Evolutionary conservation across 2,329 filamentous ascomycete genomes (phyloP).

Genomic region (Arthrobotrys pseudoclavata): DNA sequence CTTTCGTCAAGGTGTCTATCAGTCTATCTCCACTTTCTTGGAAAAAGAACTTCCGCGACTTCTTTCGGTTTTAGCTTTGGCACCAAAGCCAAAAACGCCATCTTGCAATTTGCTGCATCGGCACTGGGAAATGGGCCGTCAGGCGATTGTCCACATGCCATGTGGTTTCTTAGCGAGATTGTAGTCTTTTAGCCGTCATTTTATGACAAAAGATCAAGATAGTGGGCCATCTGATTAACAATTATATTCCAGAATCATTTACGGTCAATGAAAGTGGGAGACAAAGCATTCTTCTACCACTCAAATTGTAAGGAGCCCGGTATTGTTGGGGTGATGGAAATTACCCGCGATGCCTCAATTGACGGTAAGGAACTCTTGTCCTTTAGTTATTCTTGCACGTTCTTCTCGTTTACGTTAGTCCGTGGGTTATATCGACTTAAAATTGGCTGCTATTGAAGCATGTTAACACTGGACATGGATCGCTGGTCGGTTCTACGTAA

Average conservation of each 20-base stretch:
- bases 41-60: conserved; percentile 3
- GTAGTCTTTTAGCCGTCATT: conserved; percentile 59
- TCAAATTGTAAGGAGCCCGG: conserved; percentile 76
- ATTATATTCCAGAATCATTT: conserved; percentile 76
- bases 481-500: conserved; percentile 16
- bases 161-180: conserved; percentile 58
- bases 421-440: conserved; percentile 29
- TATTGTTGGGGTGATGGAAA: conserved; percentile 88
- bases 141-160: conserved; percentile 44
- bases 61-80: conserved; percentile 32
- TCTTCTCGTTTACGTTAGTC: conserved; percentile 33
- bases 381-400: conserved; percentile 27
- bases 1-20: conserved; percentile 43
- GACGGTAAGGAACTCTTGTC: conserved; percentile 73
- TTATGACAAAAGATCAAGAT: conserved; percentile 61
- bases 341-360: conserved; percentile 84
- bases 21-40: conserved; percentile 21
- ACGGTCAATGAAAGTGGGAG: conserved; percentile 88
- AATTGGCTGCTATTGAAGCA: conserved; percentile 36
- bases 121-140: conserved; percentile 50
- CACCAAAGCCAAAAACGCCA: conserved; percentile 26
- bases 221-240: conserved; percentile 44
- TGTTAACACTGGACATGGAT: conserved; percentile 50
- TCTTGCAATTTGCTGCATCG: conserved; percentile 52
- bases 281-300: conserved; percentile 97